Evolutionary conservation across 495 filamentous ascomycete genomes (phyloP), one percentile per base, ranked within the genome.

Genomic region (Sphaerosporella brunnea): DNA sequence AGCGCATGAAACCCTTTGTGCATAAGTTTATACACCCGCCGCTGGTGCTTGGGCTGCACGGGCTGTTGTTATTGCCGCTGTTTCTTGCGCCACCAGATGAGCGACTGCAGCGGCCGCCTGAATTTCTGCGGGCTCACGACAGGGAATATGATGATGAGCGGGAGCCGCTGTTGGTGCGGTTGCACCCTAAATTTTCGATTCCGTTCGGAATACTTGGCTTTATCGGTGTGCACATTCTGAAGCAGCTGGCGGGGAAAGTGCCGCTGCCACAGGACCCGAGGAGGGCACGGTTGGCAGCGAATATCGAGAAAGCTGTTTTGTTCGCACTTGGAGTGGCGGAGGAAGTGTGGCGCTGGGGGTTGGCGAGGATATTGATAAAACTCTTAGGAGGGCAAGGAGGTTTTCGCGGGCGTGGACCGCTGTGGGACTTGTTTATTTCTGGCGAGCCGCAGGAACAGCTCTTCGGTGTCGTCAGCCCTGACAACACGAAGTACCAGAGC

Each of bases 21-120:
- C 58, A 61, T 38, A 54, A 52, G 11, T 56, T 53, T 49, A 32
- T 61, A 38, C 56, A 60, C 30, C 57, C 58, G 23, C 58, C 58
- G n/a, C 40, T 50, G 36, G 47, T 61, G 10, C 34, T 61, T 24
- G 53, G 50, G n/a, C 50, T 61, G 13, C 58, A 61, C 23, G 26
- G 28, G 25, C 16, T 61, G 21, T 28, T 60, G 18, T 45, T 61
- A n/a, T 23, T 61, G 8, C 58, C 58, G 23, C 46, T 61, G 44
- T 48, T 54, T 25, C 25, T 61, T 41, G 36, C 58, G 5, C 44
- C 53, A 20, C 48, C 23, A 5, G 10, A n/a, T n/a, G 48, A 50
- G 15, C 13, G 35, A 23, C 43, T 35, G n/a, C 26, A 28, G 24
- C 15, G 10, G 13, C 5, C 18, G n/a, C 50, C 34, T 5, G 48